Base-by-base conservation (phyloP, 108 stramenopile species). In the Craspedostauros australis region DNA sequence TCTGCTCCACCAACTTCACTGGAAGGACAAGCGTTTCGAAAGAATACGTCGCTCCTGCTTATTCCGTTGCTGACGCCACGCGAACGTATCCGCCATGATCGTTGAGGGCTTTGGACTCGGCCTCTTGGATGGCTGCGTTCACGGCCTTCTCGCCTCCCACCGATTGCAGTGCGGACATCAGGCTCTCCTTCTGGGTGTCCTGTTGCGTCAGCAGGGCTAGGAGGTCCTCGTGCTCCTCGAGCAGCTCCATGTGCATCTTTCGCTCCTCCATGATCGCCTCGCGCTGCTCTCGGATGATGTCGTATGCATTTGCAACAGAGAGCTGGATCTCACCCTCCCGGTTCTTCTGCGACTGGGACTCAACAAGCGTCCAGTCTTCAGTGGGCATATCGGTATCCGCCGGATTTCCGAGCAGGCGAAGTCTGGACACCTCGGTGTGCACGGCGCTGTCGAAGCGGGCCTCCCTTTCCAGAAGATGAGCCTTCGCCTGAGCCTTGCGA, bases 181-280 rank as follows among this genome's bases (percentile, higher is more conserved):
- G 29, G 31, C 57, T 55, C 6, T 25, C 33, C 41, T 51, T 47
- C 26, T 75, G 60, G 6, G 60, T 12, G 51, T 80, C 71, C 20
- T 65, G 56, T 33, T 80, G 79, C 0, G 79, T 74, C 22, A 80
- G 38, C 23, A 90, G 40, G 3, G 88, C 84, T 44, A 90, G 56
- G 11, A 84, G 49, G 22, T 83, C 79, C 11, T 90, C 88, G 40
- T 83, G 75, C 47, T 86, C 84, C 18, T 50, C 42, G 28, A 84
- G 50, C 33, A 83, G 42, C n/a, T 79, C 79, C 37, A 68, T 54
- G 43, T 82, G 79, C 65, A 79, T 68, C 26, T 70, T 53, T 27
- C 88, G 50, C 45, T 86, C 84, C 31, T 84, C 68, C 43, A 71
- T 50, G 20, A 82, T 77, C 32, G 75, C 77, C 29, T 60, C 45